Evolutionary conservation across 805 yeast species (phyloP).

Genomic region (Alloascoidea africana): DNA sequence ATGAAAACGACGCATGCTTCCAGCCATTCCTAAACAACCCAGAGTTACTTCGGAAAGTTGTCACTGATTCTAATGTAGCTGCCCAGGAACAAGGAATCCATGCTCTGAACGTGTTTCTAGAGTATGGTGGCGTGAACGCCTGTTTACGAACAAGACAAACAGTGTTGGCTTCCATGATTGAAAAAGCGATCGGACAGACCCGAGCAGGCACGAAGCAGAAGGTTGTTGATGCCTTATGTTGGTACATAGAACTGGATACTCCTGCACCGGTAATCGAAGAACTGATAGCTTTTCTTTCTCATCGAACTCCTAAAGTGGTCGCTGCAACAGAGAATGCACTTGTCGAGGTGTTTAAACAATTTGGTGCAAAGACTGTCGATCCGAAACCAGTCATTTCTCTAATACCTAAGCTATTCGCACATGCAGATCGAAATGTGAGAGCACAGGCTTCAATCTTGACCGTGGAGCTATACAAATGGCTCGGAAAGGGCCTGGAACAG

Average conservation of each 20-base stretch:
- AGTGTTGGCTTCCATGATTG: conserved; percentile 36
- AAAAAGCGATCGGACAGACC: conserved; percentile 66
- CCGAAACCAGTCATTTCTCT: conserved; percentile 41
- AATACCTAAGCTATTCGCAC: conserved; percentile 60
- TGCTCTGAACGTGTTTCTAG: conserved; percentile 37
- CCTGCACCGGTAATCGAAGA: conserved; percentile 56
- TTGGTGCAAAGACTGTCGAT: conserved; percentile 48
- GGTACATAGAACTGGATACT: conserved; percentile 48
- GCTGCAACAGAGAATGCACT: conserved; percentile 49
- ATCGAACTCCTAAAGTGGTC: conserved; percentile 65
- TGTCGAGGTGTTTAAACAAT: conserved; percentile 34
- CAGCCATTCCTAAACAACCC: conserved; percentile 34
- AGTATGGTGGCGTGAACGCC: conserved; percentile 34
- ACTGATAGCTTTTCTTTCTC: conserved; percentile 42
- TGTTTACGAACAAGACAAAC: conserved; percentile 24
- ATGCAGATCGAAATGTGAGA: conserved; percentile 79
- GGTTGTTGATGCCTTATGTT: conserved; percentile 44
- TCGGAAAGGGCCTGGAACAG: conserved; percentile 48
- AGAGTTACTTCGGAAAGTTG: conserved; percentile 38
- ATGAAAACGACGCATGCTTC: conserved; percentile 42
- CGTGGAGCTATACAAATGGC: conserved; percentile 58
- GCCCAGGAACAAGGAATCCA: conserved; percentile 77
- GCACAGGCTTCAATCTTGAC: conserved; percentile 58
- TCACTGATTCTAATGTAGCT: conserved; percentile 72
- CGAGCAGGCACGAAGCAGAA: conserved; percentile 61